Evolutionary conservation across 192 early-diverging fungal genomes (phyloP).

Genomic region (Rhizophagus sp.): DNA sequence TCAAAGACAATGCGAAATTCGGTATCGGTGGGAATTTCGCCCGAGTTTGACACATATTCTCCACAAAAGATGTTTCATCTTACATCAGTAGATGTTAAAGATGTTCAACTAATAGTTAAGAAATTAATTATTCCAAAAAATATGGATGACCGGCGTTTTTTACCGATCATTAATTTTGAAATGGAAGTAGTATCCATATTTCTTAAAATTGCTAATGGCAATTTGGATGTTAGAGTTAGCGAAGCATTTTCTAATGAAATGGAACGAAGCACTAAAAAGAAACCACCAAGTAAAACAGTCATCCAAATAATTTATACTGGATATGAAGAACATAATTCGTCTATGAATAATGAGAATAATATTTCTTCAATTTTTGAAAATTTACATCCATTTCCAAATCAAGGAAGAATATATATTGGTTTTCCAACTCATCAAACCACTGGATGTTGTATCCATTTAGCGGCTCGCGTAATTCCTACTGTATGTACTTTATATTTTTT

Average conservation of each 20-base stretch:
- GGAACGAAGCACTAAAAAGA: conserved; percentile 88
- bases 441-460: conserved; percentile 76
- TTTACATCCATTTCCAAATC: conserved; percentile 69
- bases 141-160: not conserved
- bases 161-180: conserved; percentile 6
- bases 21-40: conserved; percentile 54
- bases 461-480: conserved; percentile 85
- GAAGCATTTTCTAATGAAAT: conserved; percentile 72
- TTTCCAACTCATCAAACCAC: conserved; percentile 92
- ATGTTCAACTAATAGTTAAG: conserved; percentile 57
- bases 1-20: conserved; percentile 67
- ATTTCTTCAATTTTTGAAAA: conserved; percentile 64
- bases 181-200: conserved; percentile 60
- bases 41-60: conserved; percentile 53
- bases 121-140: conserved; percentile 40
- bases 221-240: conserved; percentile 57
- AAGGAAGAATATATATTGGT: conserved; percentile 89
- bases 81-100: conserved; percentile 55
- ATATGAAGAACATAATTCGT: conserved; percentile 70
- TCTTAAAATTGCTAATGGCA: conserved; percentile 67
- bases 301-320: conserved; percentile 75
- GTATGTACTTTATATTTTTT: conserved; percentile 34
- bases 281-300: conserved; percentile 67
- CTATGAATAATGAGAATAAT: not conserved
- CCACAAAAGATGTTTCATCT: conserved; percentile 75